Percentiles rank a stretch among this genome's conserved stretches.
Evolutionary conservation across 148 eudicot species (phyloP).

Genomic region (Simmondsia chinensis): DNA sequence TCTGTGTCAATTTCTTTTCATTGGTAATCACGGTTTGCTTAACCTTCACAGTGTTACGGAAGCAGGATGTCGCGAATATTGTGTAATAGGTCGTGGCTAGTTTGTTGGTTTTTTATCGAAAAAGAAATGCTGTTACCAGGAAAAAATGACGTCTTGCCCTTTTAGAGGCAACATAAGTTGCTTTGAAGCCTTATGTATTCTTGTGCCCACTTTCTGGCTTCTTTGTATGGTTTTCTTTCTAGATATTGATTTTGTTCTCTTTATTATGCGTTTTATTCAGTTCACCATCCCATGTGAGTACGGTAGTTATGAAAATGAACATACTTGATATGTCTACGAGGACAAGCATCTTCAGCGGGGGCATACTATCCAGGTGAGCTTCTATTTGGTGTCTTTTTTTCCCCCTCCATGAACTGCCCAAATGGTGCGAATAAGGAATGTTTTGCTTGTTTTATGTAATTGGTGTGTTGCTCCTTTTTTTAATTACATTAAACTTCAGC

Average conservation of each 20-base stretch:
- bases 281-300: slow-evolving; percentile 59
- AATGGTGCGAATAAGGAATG: background rate
- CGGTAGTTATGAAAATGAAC: slow-evolving; percentile 47
- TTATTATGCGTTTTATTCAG: slow-evolving; percentile 35
- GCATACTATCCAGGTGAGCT: slow-evolving; percentile 53
- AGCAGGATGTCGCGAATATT: too few relatives aligned
- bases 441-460: background rate
- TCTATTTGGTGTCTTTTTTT: background rate
- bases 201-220: background rate
- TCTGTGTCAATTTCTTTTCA: background rate
- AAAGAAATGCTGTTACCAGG: too few relatives aligned
- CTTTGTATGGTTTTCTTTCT: background rate
- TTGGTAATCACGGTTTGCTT: background rate
- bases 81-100: too few relatives aligned
- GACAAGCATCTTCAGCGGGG: slow-evolving; percentile 38
- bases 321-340: slow-evolving; percentile 66
- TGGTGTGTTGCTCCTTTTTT: background rate
- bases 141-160: too few relatives aligned
- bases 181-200: too few relatives aligned
- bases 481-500: too few relatives aligned
- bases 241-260: slow-evolving; percentile 5
- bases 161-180: too few relatives aligned
- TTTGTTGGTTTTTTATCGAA: too few relatives aligned
- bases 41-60: too few relatives aligned
- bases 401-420: background rate